Percentiles rank a stretch among this genome's conserved stretches.
These are phyloP conservation scores for Coccomyxa sp. DNA, from an alignment of 139 green algal genomes.

Conservation along the genomic window DNA sequence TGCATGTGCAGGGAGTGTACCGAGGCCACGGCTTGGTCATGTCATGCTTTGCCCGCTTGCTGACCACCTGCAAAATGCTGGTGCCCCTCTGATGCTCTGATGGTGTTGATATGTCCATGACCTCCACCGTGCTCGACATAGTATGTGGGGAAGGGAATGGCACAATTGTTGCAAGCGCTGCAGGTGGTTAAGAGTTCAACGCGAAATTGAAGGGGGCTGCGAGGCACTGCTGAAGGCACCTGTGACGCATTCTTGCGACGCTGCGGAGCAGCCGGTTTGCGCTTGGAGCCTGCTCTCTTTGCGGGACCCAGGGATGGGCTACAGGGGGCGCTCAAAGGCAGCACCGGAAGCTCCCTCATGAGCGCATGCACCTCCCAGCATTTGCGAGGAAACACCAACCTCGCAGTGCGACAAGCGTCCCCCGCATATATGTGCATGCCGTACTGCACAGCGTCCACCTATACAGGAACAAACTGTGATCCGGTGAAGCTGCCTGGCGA, in stretches of 20 bases:
- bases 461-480: background rate
- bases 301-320: background rate
- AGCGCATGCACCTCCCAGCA: slow-evolving; percentile 25
- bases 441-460: slow-evolving; percentile 23
- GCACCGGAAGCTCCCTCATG: background rate
- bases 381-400: slow-evolving; percentile 25
- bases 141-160: background rate
- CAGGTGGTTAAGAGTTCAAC: background rate
- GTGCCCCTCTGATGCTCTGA: too few species aligned
- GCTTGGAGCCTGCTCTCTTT: background rate
- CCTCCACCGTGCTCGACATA: background rate
- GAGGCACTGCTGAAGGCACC: background rate
- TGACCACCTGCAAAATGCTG: slow-evolving; percentile 12
- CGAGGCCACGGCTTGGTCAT: slow-evolving; percentile 22
- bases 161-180: too few species aligned
- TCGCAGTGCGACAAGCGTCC: slow-evolving; percentile 34
- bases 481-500: background rate
- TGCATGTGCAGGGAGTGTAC: slow-evolving; percentile 49
- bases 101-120: background rate
- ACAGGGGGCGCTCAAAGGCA: background rate
- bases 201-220: background rate
- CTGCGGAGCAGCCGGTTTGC: background rate
- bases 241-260: slow-evolving; percentile 1
- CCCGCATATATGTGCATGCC: slow-evolving; percentile 34
- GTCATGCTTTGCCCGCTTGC: slow-evolving; percentile 11